These are phyloP conservation scores for Hericium coralloides DNA, from an alignment of 768 basidiomycete genomes.

Conservation along the genomic window DNA sequence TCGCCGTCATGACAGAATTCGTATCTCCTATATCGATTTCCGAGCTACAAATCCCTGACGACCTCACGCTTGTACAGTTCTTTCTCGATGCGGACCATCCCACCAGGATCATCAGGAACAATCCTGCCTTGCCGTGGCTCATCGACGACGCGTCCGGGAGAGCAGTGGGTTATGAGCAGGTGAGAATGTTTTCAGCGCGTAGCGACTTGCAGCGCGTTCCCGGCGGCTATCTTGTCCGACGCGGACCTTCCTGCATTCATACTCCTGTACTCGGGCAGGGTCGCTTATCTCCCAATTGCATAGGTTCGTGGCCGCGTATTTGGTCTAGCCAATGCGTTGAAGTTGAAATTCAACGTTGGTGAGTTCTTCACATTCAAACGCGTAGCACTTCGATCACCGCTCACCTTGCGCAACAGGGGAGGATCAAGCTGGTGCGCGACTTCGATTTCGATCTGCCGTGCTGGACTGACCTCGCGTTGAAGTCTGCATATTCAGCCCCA, in stretches of 20 bases:
- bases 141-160: slow-evolving; percentile 33
- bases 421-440: slow-evolving; percentile 30
- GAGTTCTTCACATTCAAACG: slow-evolving; percentile 6
- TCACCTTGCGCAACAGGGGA: slow-evolving; percentile 19
- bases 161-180: slow-evolving; percentile 28
- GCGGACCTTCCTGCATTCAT: too few species aligned
- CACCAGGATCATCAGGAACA: slow-evolving; percentile 3
- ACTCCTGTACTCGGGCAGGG: neutral
- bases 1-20: slow-evolving; percentile 10
- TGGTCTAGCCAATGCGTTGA: slow-evolving; percentile 31
- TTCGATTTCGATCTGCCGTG: neutral
- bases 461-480: neutral
- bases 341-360: slow-evolving; percentile 26
- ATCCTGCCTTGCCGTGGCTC: slow-evolving; percentile 25
- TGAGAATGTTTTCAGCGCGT: slow-evolving; percentile 8
- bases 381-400: too few species aligned
- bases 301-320: slow-evolving; percentile 28
- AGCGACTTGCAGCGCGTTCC: too few species aligned
- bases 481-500: slow-evolving; percentile 18
- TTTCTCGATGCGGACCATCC: slow-evolving; percentile 15
- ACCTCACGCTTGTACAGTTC: slow-evolving; percentile 18
- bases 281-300: neutral
- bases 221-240: too few species aligned
- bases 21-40: slow-evolving; percentile 1
- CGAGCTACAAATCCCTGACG: slow-evolving; percentile 13